Base-by-base conservation (phyloP, 2,329 filamentous ascomycete species). In the Diaporthe eres region DNA sequence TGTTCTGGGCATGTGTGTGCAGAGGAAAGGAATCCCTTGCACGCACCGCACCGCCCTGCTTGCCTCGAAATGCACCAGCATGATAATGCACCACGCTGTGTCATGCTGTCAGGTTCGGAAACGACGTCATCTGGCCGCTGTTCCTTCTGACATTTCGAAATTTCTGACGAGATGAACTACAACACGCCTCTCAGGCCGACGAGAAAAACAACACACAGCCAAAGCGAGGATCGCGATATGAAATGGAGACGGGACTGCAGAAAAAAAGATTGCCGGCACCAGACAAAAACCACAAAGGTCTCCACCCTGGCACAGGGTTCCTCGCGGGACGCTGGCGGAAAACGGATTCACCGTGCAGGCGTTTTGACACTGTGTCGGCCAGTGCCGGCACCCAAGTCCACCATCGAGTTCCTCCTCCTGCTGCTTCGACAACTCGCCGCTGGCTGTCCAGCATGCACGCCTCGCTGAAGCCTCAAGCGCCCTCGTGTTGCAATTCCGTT, bases 141-240 rank as follows among this genome's bases (percentile, higher is more conserved):
- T 68, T 49, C 7, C 12, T 68, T 51, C 31, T 22, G 44, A 53
- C 44, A 51, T 22, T 68, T 51, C n/a, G 47, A 53, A 68, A 28
- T 39, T 42, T 53, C 47, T 53, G 47, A 68, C 31, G 47, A 53
- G 31, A 53, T 53, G 65, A 68, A 68, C 47, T 13, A 53, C 61
- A 34, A n/a, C 2, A 39, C 31, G 5, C 22, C 34, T 68, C 47
- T 42, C 15, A 67, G 10, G 70, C 22, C 39, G 47, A 42, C 37
- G 39, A 47, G 12, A 37, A 49, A 44, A 71, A 39, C 25, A 57
- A 71, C 39, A 71, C 17, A 65, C 25, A 65, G 3, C 17, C 28
- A 65, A 51, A 72, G 60, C 55, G 71, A 70, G 63, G 75, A 76
- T 76, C 75, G 63, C 75, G 71, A 76, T 74, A 76, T 74, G 71